Evolutionary conservation across 805 yeast species (phyloP).

Genomic region (Yarrowia divulgata): DNA sequence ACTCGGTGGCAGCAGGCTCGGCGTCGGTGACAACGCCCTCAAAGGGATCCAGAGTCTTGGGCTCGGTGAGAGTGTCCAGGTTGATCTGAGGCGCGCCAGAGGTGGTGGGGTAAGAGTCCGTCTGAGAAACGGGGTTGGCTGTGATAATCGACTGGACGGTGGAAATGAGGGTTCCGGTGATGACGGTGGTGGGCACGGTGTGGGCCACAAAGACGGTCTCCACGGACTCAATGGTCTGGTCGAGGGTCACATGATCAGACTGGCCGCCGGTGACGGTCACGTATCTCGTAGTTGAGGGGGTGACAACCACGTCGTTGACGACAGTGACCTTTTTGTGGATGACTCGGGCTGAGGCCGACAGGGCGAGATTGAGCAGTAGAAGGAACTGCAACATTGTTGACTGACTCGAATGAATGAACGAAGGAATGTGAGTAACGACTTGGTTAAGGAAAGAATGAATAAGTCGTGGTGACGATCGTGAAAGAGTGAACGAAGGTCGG

Average conservation of each 20-base stretch:
- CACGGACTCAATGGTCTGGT: constrained; percentile 45
- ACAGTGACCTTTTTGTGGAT: constrained; percentile 32
- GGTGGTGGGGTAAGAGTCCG: constrained; percentile 47
- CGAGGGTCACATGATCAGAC: constrained; percentile 41
- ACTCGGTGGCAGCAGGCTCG: constrained; percentile 39
- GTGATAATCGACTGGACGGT: constrained; percentile 49
- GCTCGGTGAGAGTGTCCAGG: constrained; percentile 14
- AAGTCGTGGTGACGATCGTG: constrained; percentile 22
- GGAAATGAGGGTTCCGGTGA: constrained; percentile 47
- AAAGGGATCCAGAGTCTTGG: constrained; percentile 48
- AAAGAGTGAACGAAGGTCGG: constrained; percentile 28
- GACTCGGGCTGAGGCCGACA: constrained; percentile 32
- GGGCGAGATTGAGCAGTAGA: constrained; percentile 35
- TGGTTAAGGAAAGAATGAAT: constrained; percentile 18
- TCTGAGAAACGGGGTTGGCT: constrained; percentile 50
- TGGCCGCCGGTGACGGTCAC: constrained; percentile 43
- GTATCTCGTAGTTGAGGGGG: constrained; percentile 40
- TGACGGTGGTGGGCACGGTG: constrained; percentile 49
- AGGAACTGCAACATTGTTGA: constrained; percentile 27
- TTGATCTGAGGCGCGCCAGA: constrained; percentile 40
- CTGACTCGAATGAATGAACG: not conserved
- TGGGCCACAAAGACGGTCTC: constrained; percentile 48
- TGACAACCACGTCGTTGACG: constrained; percentile 41
- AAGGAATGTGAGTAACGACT: constrained; percentile 1
- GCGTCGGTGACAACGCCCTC: constrained; percentile 41